Percentiles rank a stretch among this genome's conserved stretches.
These are phyloP conservation scores for Sclerotinia minor DNA, from an alignment of 2,329 filamentous ascomycete genomes.

Conservation along the genomic window DNA sequence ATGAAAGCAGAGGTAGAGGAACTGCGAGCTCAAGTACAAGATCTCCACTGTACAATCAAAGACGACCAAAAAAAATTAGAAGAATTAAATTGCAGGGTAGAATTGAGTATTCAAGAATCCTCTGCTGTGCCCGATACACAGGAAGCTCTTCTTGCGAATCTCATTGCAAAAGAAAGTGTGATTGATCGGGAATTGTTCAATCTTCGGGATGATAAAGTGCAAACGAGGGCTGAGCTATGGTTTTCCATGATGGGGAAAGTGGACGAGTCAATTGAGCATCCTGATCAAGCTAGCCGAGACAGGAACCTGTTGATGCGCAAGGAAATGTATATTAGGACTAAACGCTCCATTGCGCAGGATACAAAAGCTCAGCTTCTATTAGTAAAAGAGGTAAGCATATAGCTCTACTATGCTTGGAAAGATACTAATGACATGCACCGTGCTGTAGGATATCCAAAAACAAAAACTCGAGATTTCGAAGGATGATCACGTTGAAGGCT, in stretches of 20 bases:
- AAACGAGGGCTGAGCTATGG: not conserved
- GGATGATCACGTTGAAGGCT: not conserved
- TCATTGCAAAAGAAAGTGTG: not conserved
- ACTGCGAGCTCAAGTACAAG: not conserved
- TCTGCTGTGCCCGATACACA: not conserved
- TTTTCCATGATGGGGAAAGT: not conserved
- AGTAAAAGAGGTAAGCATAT: not conserved
- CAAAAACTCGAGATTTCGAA: not conserved
- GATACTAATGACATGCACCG: not conserved
- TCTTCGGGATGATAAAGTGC: constrained; percentile 7
- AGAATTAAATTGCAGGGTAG: not conserved
- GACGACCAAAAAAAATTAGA: not conserved
- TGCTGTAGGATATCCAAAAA: constrained; percentile 1
- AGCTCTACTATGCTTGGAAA: no score
- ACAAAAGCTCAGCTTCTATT: not conserved
- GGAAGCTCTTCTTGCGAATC: not conserved
- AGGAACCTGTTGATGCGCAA: not conserved
- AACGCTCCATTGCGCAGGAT: not conserved
- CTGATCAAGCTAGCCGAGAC: constrained; percentile 4
- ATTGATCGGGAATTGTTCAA: constrained; percentile 10
- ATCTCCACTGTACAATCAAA: not conserved
- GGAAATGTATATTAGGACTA: not conserved
- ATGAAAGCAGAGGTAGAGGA: not conserved
- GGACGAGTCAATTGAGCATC: constrained; percentile 5
- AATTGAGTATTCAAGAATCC: not conserved